These are phyloP conservation scores for Trapa bicornis DNA, from an alignment of 345 rosid genomes.

Conservation along the genomic window DNA sequence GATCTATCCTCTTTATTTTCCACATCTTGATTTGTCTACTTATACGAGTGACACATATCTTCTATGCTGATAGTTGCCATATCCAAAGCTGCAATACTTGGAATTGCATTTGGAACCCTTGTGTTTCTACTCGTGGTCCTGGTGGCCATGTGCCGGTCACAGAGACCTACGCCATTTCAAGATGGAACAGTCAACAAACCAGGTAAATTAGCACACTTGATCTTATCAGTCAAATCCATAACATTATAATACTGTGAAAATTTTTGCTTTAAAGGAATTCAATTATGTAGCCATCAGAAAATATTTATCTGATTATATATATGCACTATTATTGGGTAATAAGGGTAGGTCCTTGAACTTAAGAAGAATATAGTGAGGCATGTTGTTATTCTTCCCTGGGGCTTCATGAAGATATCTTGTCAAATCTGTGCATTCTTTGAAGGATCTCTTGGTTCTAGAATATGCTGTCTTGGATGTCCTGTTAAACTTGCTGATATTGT, in stretches of 20 bases:
- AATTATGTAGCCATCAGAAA: too few species aligned
- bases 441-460: too few species aligned
- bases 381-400: too few species aligned
- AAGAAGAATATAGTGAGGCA: too few species aligned
- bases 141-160: constrained; percentile 65
- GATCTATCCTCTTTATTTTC: not conserved
- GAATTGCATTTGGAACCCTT: constrained; percentile 83
- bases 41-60: not conserved
- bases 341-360: too few species aligned
- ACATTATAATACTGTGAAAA: not conserved
- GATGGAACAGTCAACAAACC: constrained; percentile 86
- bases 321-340: too few species aligned
- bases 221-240: not conserved
- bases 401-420: too few species aligned
- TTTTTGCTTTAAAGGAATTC: too few species aligned
- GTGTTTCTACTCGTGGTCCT: constrained; percentile 79
- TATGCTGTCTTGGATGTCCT: not conserved
- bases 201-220: constrained; percentile 25
- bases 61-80: constrained; percentile 37
- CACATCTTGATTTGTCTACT: not conserved
- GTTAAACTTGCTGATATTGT: not conserved
- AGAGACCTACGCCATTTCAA: constrained; percentile 42
- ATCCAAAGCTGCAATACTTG: constrained; percentile 84
- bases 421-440: too few species aligned
- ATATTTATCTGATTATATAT: too few species aligned